These are phyloP conservation scores for Zymoseptoria tritici DNA, from an alignment of 2,329 filamentous ascomycete genomes.

Conservation along the genomic window DNA sequence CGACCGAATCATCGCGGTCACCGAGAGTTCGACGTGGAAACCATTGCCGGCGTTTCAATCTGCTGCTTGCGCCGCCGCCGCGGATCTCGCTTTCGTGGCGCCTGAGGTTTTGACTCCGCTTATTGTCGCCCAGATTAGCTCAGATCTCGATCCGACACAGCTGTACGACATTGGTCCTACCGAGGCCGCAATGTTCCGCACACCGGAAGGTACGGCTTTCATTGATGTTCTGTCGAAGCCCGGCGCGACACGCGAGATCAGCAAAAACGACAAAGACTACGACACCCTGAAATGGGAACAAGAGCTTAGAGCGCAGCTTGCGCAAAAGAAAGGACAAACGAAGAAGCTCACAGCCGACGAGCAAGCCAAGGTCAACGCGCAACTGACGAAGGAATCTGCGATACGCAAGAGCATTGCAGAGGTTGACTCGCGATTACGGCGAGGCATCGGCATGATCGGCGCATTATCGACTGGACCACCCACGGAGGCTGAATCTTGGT, in stretches of 20 bases:
- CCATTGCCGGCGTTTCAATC: conserved; percentile 46
- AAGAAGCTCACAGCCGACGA: conserved; percentile 90
- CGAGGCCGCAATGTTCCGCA: conserved; percentile 88
- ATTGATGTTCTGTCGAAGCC: conserved; percentile 88
- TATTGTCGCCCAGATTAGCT: conserved; percentile 64
- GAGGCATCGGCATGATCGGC: conserved; percentile 78
- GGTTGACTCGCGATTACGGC: conserved; percentile 63
- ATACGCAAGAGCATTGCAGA: conserved; percentile 67
- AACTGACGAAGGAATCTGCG: conserved; percentile 75
- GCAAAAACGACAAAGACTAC: conserved; percentile 91
- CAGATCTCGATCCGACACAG: conserved; percentile 64
- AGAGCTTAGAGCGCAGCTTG: conserved; percentile 76
- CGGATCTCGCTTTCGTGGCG: conserved; percentile 88
- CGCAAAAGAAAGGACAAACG: conserved; percentile 84
- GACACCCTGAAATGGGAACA: conserved; percentile 96
- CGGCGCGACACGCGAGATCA: conserved; percentile 57
- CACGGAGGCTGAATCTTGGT: conserved; percentile 83
- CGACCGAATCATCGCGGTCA: conserved; percentile 53
- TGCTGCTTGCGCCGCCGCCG: conserved; percentile 77
- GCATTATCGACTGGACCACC: conserved; percentile 78
- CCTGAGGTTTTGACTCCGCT: conserved; percentile 71
- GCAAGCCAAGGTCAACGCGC: conserved; percentile 79
- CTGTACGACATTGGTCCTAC: conserved; percentile 70
- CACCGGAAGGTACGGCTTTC: conserved; percentile 79
- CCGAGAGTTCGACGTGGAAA: conserved; percentile 28